phyloP scores from a whole-genome alignment of 306 rosid species.

The Begonia fuchsioides region DNA sequence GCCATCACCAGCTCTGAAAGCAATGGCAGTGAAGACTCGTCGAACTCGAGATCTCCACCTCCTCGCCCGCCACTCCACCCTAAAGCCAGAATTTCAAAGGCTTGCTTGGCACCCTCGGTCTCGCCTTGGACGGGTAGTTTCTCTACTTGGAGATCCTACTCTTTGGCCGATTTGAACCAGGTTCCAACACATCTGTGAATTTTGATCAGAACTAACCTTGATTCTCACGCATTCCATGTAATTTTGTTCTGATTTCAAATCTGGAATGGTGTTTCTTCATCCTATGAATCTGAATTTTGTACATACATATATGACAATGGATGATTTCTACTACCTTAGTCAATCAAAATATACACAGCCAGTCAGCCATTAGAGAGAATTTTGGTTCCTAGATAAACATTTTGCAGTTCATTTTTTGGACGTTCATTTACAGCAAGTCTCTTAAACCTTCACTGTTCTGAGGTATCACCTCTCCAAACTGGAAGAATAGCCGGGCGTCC shows the following conservation, averaged over 20 bases:
- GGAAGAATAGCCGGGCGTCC: constrained; percentile 77
- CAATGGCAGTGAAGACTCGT: constrained; percentile 40
- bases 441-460: constrained; percentile 46
- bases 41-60: constrained; percentile 22
- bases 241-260: no score
- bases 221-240: no score
- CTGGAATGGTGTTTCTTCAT: no score
- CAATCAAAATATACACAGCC: no score
- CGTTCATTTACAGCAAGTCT: not conserved
- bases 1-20: constrained; percentile 57
- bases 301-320: no score
- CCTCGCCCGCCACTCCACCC: constrained; percentile 45
- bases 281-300: no score
- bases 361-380: no score
- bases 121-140: constrained; percentile 15
- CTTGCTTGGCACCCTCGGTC: constrained; percentile 6
- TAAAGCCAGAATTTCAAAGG: constrained; percentile 6
- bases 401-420: no score
- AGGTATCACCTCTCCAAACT: constrained; percentile 90
- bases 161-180: constrained; percentile 47
- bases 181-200: constrained; percentile 14
- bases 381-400: no score
- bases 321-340: no score
- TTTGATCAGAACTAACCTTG: not conserved
- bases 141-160: constrained; percentile 36